Evolutionary conservation across 2,329 filamentous ascomycete genomes (phyloP).

Genomic region (Nigrospora sphaerica): DNA sequence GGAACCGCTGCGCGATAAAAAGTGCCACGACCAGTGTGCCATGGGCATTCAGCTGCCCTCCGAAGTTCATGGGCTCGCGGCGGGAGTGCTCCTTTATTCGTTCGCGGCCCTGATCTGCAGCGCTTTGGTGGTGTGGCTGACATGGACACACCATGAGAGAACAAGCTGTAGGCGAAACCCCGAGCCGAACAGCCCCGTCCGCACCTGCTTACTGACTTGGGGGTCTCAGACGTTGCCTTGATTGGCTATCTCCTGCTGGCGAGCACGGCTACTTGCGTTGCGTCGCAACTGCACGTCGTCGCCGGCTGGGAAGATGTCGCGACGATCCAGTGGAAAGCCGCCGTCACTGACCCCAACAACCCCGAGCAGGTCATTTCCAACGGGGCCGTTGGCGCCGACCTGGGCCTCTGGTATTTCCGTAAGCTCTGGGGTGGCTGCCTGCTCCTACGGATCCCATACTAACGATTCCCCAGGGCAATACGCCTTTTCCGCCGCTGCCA

Average conservation of each 20-base stretch:
- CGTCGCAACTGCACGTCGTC: slow-evolving; percentile 8
- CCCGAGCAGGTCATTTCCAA: slow-evolving; percentile 9
- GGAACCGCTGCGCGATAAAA: too few species aligned
- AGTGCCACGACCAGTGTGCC: neutral
- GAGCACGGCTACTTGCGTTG: slow-evolving; percentile 5
- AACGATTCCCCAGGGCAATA: slow-evolving; percentile 1
- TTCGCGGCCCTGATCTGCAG: slow-evolving; percentile 4
- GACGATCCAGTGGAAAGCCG: slow-evolving; percentile 6
- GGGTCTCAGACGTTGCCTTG: slow-evolving; percentile 7
- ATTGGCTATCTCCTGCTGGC: slow-evolving; percentile 8
- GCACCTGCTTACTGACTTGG: too few species aligned
- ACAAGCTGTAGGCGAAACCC: slow-evolving; percentile 6
- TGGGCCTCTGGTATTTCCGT: slow-evolving; percentile 12
- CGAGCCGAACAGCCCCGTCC: neutral
- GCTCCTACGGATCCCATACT: too few species aligned
- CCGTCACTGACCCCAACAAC: slow-evolving; percentile 3
- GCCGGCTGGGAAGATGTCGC: slow-evolving; percentile 5
- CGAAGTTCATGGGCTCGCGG: slow-evolving; percentile 6
- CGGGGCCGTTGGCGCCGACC: slow-evolving; percentile 6
- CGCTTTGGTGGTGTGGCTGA: slow-evolving; percentile 9
- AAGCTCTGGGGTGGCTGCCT: neutral
- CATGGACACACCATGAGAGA: slow-evolving; percentile 10
- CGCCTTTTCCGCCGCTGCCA: slow-evolving; percentile 5
- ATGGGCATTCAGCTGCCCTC: slow-evolving; percentile 6
- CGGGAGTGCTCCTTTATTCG: slow-evolving; percentile 8